Percentiles rank a stretch among this genome's conserved stretches.
Conservation (phyloP, 2,329 filamentous ascomycete genomes). For the Samsoniella hepiali region DNA sequence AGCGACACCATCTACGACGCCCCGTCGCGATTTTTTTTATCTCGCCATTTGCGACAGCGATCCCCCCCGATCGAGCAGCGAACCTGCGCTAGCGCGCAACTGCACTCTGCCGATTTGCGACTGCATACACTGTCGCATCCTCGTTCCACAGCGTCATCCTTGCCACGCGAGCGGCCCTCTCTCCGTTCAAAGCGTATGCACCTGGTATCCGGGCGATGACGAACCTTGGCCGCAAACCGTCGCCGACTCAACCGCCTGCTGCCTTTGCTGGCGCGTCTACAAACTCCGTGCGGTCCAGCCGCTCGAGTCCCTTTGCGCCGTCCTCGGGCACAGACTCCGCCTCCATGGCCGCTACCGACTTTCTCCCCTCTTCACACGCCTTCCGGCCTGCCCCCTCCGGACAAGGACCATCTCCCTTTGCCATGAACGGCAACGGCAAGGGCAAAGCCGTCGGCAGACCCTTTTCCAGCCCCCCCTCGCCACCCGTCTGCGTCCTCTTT, state of each 20-base stretch:
- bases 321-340: conserved; percentile 25
- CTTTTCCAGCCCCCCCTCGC: conserved; percentile 35
- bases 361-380: conserved; percentile 36
- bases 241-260: conserved; percentile 23
- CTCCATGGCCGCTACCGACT: conserved; percentile 46
- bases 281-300: conserved; percentile 27
- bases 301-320: conserved; percentile 32
- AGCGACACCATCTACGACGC: background rate
- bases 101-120: conserved; percentile 6
- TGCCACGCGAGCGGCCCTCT: background rate
- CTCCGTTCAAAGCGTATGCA: conserved; percentile 25
- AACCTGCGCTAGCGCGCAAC: conserved; percentile 5
- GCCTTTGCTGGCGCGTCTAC: conserved; percentile 27
- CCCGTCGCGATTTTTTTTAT: background rate
- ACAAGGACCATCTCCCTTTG: conserved; percentile 34
- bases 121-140: background rate
- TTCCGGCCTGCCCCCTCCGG: conserved; percentile 34
- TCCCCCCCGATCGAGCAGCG: background rate
- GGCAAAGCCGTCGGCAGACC: conserved; percentile 37
- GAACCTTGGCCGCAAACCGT: conserved; percentile 24
- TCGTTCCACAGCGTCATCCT: background rate
- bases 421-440: conserved; percentile 30
- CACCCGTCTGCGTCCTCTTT: conserved; percentile 45
- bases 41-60: conserved; percentile 1
- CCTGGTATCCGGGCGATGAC: conserved; percentile 29